phyloP scores from a whole-genome alignment of 768 basidiomycete species.

The Suillus discolor region DNA sequence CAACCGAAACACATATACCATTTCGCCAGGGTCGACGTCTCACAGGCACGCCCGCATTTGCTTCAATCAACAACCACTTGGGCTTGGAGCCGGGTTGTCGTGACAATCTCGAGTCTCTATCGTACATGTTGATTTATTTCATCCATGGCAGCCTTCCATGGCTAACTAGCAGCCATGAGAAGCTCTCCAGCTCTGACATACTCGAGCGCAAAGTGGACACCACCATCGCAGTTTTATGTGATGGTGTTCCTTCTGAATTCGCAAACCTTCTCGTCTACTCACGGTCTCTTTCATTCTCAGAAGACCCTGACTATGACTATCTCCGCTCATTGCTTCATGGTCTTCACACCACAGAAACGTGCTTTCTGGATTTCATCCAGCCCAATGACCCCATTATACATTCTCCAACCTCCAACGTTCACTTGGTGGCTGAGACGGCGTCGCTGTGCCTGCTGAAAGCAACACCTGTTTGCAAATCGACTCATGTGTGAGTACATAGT shows the following conservation, averaged over 20 bases:
- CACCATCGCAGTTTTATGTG: not conserved
- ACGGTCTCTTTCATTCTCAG: not conserved
- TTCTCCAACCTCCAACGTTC: too few relatives aligned
- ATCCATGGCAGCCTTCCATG: not conserved
- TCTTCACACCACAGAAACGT: not conserved
- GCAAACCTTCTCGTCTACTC: conserved; percentile 5
- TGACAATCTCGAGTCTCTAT: not conserved
- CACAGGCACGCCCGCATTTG: not conserved
- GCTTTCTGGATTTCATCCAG: too few relatives aligned
- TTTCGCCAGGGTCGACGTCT: not conserved
- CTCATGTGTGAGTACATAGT: too few relatives aligned
- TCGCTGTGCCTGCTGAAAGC: too few relatives aligned
- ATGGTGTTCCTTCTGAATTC: conserved; percentile 1
- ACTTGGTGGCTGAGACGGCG: too few relatives aligned
- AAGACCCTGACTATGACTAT: conserved; percentile 9
- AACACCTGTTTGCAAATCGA: too few relatives aligned
- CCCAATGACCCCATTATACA: too few relatives aligned
- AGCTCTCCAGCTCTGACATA: not conserved
- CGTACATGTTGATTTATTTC: not conserved
- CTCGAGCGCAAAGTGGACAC: conserved; percentile 4
- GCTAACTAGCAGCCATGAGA: not conserved
- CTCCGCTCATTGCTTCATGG: not conserved
- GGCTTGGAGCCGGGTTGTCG: conserved; percentile 2
- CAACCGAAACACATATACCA: too few relatives aligned
- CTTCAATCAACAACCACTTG: conserved; percentile 12